Base-by-base conservation (phyloP, 148 eudicot species). In the Selenicereus undatus region DNA sequence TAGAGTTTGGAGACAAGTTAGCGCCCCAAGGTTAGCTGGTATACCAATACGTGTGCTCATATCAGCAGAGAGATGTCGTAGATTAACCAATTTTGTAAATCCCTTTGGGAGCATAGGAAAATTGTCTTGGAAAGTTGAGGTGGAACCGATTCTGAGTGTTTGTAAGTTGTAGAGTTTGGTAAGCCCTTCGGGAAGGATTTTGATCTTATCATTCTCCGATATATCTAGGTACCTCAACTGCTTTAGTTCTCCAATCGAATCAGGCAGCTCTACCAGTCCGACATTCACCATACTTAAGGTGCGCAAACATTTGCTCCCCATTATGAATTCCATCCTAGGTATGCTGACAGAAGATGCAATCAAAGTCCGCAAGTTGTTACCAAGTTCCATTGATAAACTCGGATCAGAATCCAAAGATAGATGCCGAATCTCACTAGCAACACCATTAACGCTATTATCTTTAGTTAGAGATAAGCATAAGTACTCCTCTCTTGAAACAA, bases 201-300 rank as follows among this genome's bases (percentile, higher is more conserved):
- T 27, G 39, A 69, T 69, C 14, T 69, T 24, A 24, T 27, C 7
- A 69, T 69, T 26, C 65, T 26, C 30, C 6, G 74, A 71, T 71
- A 71, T 71, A 71, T 71, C 74, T 6, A 71, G 74, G 30, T 71
- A 32, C 74, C 21, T 71, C 74, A 71, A 71, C 9, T 71, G 45
- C n/a, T 14, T 71, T 16, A 71, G 30, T 6, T 24, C 30, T 3
- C 43, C 74, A 10, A 71, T 71, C 30, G 21, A 16, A 71, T 32
- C n/a, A 4, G 74, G 74, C 3, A 71, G 45, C 74, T 30, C 74
- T 13, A 5, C 16, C 3, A 35, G 74, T 14, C 74, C 43, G 8
- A 71, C 43, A 11, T 35, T 13, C 5, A 35, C 43, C 74, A 71
- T 10, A 12, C 74, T 71, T 13, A 71, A 39, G 43, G 48, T 45